These are phyloP conservation scores for Yamadazyma spencermartinsiae DNA, from an alignment of 1,139 yeast genomes.

Conservation along the genomic window DNA sequence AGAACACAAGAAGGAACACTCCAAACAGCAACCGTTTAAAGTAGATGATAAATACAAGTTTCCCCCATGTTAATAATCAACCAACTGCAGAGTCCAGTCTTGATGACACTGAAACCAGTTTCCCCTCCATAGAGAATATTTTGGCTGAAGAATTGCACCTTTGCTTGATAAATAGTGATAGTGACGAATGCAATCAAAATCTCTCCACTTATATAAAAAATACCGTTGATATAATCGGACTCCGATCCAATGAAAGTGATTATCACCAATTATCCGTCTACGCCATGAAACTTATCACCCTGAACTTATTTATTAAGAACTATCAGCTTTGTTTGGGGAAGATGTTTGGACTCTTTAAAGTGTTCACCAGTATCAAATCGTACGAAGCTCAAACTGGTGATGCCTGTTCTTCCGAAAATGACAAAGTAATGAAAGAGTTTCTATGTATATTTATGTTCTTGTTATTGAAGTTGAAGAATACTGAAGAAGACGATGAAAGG, in stretches of 20 bases:
- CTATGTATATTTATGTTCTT: conserved; percentile 36
- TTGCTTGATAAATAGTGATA: conserved; percentile 39
- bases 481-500: conserved; percentile 15
- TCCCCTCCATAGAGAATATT: conserved; percentile 3
- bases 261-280: conserved; percentile 36
- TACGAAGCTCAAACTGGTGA: conserved; percentile 10
- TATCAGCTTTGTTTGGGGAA: conserved; percentile 41
- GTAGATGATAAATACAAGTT: too few relatives aligned
- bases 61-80: too few relatives aligned
- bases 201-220: conserved; percentile 36
- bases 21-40: too few relatives aligned
- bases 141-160: conserved; percentile 22
- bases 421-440: conserved; percentile 31
- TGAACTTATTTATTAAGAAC: conserved; percentile 43
- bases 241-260: conserved; percentile 13
- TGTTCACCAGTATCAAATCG: conserved; percentile 26
- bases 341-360: conserved; percentile 34
- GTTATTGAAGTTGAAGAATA: conserved; percentile 35
- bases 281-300: conserved; percentile 38
- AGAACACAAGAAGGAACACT: too few relatives aligned
- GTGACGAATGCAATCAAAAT: conserved; percentile 42
- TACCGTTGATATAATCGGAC: conserved; percentile 31
- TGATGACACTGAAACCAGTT: too few relatives aligned
- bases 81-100: too few relatives aligned
- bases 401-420: conserved; percentile 8